Conservation (phyloP, 148 eudicot species). For the Vaccinium myrtillus region DNA sequence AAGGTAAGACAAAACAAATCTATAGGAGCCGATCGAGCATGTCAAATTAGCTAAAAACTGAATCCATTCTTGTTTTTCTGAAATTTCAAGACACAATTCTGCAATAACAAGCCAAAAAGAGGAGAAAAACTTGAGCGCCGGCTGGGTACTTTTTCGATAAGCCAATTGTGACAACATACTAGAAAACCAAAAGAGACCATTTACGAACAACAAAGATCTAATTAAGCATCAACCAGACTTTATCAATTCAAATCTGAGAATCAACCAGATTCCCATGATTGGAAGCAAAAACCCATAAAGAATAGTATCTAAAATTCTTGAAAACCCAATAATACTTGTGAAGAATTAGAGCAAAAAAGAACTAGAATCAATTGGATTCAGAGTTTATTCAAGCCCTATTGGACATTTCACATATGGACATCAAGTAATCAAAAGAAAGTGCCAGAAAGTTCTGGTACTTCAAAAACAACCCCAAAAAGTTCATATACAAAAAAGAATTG, state of each 20-base stretch:
- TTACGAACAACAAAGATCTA: background rate
- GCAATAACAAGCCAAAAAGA: too few relatives aligned
- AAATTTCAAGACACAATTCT: too few relatives aligned
- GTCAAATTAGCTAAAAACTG: too few relatives aligned
- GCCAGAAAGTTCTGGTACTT: background rate
- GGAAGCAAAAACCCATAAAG: background rate
- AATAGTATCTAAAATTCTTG: background rate
- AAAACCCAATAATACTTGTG: background rate
- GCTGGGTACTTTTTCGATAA: too few relatives aligned
- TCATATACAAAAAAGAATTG: background rate
- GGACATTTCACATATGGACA: background rate
- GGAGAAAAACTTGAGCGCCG: too few relatives aligned
- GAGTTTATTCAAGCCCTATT: background rate
- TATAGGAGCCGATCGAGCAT: too few relatives aligned
- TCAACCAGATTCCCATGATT: background rate
- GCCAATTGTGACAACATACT: background rate
- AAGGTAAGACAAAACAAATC: too few relatives aligned
- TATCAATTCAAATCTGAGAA: slow-evolving; percentile 4
- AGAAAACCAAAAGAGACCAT: background rate
- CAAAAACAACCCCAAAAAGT: background rate
- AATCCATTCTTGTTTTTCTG: too few relatives aligned
- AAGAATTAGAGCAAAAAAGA: background rate
- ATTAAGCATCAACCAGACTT: background rate
- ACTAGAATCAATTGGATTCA: background rate
- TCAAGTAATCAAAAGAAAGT: background rate